Evolutionary conservation across 495 filamentous ascomycete genomes (phyloP), one percentile per base, ranked within the genome.

Genomic region (Pyrenopolyporus hunteri): DNA sequence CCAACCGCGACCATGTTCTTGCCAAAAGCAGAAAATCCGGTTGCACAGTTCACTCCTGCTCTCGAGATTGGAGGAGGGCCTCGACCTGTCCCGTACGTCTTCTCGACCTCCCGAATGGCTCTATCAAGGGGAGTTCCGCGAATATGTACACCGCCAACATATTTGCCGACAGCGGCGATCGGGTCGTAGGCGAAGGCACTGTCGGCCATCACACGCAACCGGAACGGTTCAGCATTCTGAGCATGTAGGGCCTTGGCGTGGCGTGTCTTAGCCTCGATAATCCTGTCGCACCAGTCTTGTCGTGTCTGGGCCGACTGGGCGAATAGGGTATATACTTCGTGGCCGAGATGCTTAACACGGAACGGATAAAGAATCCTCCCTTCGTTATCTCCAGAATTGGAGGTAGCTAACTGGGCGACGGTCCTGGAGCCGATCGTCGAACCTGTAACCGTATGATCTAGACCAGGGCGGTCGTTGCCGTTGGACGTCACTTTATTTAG

Each of bases 171-270:
- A 19, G 65, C 69, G 3, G 80, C 76, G 46, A 82, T 75, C n/a
- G 86, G 83, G 49, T 96, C 91, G 64, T 90, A 90, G 4, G 83
- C 86, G 70, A 99, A 99, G 0, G 95, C 91, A 31, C 87, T 85
- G 66, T 99, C 94, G 0, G 94, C 92, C 72, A 99, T 87, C 11
- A 98, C 92, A 28, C 90, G 86, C 3, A 98, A 78, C 53, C 91
- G 83, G 82, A 99, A 99, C 1, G 94, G 94, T 74, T 99, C 94
- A 0, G 94, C 93, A 71, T 97, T 96, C 71, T 98, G 95, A 0
- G 89, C 85, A 71, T 90, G 90, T 6, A 98, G 78, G 11, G 92
- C 88, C 2, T 89, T 85, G 5, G 95, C 94, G 74, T 98, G 93
- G 49, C 87, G 85, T 3, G 92, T 95, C 76, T 99, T 98, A 6